These are phyloP conservation scores for Sporobolomyces phaffii DNA, from an alignment of 768 basidiomycete species.

Conservation along the genomic window DNA sequence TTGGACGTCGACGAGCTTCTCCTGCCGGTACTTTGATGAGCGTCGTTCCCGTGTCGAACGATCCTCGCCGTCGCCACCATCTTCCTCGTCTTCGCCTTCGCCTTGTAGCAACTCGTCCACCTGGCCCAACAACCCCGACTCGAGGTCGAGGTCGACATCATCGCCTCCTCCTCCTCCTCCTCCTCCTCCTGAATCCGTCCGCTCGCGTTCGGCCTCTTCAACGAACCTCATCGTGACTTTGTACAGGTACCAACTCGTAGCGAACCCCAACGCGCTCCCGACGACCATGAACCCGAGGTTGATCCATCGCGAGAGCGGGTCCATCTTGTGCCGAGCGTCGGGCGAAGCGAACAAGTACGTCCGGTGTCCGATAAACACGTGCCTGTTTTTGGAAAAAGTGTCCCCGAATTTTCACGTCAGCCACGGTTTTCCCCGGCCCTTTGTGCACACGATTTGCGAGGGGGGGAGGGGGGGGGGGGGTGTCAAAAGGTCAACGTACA, in stretches of 20 bases:
- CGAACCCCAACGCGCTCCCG: conserved; percentile 57
- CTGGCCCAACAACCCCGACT: conserved; percentile 60
- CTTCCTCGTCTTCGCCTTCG: not conserved
- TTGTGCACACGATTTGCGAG: too few species aligned
- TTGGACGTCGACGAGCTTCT: not conserved
- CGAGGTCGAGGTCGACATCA: not conserved
- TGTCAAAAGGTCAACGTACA: conserved; percentile 46
- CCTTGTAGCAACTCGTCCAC: conserved; percentile 51
- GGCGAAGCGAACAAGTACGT: conserved; percentile 65
- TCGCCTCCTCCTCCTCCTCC: too few species aligned
- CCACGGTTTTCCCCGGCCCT: too few species aligned
- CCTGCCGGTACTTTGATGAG: not conserved
- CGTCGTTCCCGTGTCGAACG: not conserved
- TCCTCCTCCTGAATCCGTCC: too few species aligned
- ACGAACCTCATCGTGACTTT: conserved; percentile 34
- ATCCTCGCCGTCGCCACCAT: too few species aligned
- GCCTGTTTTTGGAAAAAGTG: too few species aligned
- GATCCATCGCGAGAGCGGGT: conserved; percentile 50
- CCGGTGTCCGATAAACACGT: conserved; percentile 71
- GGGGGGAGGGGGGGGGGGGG: not conserved
- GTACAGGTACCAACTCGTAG: conserved; percentile 59
- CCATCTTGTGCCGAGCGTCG: conserved; percentile 66
- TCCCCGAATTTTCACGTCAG: too few species aligned
- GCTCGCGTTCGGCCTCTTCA: conserved; percentile 16
- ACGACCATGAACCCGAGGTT: conserved; percentile 59